Conservation (phyloP, 345 rosid species). For the Gossypium herbaceum region DNA sequence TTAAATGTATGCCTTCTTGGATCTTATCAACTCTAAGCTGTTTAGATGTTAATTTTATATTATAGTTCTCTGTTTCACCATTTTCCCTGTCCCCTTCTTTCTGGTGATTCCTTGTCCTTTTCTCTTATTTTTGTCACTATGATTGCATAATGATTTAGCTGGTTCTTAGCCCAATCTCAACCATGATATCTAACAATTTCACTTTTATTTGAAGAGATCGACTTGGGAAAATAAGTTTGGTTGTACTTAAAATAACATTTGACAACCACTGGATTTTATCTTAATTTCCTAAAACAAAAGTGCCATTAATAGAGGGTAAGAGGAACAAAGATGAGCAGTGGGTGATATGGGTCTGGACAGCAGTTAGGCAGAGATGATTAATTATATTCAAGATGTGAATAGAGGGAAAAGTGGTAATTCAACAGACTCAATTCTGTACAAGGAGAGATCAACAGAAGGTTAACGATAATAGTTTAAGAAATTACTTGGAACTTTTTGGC, state of each 20-base stretch:
- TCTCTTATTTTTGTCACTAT: not conserved
- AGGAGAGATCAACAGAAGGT: not conserved
- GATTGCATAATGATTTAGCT: not conserved
- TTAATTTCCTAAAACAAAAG: not conserved
- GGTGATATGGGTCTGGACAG: not conserved
- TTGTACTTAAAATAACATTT: not conserved
- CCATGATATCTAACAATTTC: not conserved
- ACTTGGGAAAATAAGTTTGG: not conserved
- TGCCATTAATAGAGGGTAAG: not conserved
- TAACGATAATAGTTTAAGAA: not conserved
- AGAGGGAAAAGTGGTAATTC: not conserved
- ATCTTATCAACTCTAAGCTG: not conserved
- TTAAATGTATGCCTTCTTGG: not conserved
- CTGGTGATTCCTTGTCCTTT: not conserved
- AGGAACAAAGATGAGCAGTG: not conserved
- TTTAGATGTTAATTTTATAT: not conserved
- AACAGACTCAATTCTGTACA: not conserved
- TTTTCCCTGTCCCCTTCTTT: not conserved
- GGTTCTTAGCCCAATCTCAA: not conserved
- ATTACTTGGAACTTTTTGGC: not conserved
- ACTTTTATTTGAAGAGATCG: not conserved
- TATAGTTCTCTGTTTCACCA: not conserved
- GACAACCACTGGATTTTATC: not conserved
- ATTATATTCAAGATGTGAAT: not conserved
- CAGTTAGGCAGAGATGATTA: not conserved